Conservation (phyloP, 768 basidiomycete species). For the Suillus occidentalis region DNA sequence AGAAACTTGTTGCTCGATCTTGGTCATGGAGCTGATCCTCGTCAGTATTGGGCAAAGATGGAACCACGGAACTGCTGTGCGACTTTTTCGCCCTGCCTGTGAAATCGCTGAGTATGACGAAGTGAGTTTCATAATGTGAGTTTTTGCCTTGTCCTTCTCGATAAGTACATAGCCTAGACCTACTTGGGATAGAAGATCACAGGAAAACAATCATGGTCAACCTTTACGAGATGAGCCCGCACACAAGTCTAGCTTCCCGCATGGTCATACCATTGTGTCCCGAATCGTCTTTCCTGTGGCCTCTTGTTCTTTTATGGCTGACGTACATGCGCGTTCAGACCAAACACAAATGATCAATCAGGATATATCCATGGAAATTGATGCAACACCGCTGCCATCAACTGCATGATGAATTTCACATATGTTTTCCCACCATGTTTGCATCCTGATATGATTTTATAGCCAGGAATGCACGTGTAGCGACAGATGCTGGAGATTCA, state of each 20-base stretch:
- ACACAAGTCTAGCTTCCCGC: background rate
- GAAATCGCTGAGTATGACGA: background rate
- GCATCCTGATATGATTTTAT: background rate
- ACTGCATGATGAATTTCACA: background rate
- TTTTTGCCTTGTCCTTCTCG: background rate
- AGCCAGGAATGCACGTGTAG: background rate
- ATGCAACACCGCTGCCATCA: background rate
- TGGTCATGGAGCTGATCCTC: background rate
- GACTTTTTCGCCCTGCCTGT: background rate
- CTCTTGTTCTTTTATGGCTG: background rate
- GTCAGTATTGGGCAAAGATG: background rate
- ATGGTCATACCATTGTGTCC: background rate
- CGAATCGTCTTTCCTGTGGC: background rate
- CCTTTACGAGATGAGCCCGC: background rate
- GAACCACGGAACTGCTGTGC: background rate
- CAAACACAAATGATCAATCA: background rate
- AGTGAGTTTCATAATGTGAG: background rate
- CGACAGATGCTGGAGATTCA: background rate
- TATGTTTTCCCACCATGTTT: background rate
- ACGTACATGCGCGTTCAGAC: background rate
- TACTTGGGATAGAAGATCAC: background rate
- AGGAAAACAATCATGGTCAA: background rate
- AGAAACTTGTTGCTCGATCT: background rate
- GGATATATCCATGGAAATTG: background rate
- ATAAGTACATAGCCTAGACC: background rate